Percentiles rank a stretch among this genome's conserved stretches.
These are phyloP conservation scores for Pleurostoma richardsiae DNA, from an alignment of 2,329 filamentous ascomycete species.

Conservation along the genomic window DNA sequence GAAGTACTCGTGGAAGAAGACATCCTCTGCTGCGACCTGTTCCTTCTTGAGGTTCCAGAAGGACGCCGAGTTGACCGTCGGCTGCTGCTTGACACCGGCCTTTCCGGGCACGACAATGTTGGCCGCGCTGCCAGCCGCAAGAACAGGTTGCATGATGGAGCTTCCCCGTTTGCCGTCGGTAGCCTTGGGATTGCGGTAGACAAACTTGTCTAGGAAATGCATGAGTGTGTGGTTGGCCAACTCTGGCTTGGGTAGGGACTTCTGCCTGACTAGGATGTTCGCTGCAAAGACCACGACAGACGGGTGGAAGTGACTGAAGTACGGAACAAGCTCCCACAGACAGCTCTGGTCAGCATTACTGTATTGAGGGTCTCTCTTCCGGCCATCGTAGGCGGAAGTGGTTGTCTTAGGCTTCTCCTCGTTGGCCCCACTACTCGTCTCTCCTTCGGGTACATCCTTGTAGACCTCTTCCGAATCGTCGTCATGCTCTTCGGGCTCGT, in stretches of 20 bases:
- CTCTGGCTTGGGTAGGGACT: conserved; percentile 82
- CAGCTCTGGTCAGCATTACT: conserved; percentile 91
- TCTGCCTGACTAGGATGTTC: conserved; percentile 62
- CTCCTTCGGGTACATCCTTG: conserved; percentile 45
- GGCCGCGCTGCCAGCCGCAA: conserved; percentile 44
- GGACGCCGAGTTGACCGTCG: conserved; percentile 70
- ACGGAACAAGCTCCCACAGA: conserved; percentile 83
- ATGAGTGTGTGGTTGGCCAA: conserved; percentile 85
- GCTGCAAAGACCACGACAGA: conserved; percentile 82
- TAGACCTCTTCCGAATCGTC: conserved; percentile 64
- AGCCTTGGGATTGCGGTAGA: conserved; percentile 90
- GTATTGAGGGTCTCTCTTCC: conserved; percentile 87
- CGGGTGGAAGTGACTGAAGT: conserved; percentile 82
- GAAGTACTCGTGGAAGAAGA: conserved; percentile 99
- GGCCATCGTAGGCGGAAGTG: conserved; percentile 64
- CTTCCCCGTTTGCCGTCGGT: conserved; percentile 63
- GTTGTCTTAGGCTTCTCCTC: conserved; percentile 26
- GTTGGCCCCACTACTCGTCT: conserved; percentile 41
- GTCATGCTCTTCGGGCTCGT: conserved; percentile 73
- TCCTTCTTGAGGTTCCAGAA: conserved; percentile 92
- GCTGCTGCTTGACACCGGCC: conserved; percentile 26
- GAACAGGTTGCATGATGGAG: conserved; percentile 94
- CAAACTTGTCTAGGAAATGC: conserved; percentile 95
- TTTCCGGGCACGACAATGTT: conserved; percentile 53
- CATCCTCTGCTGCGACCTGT: conserved; percentile 84